These are phyloP conservation scores for Aspergillus carbonarius DNA, from an alignment of 2,329 filamentous ascomycete genomes.

Conservation along the genomic window DNA sequence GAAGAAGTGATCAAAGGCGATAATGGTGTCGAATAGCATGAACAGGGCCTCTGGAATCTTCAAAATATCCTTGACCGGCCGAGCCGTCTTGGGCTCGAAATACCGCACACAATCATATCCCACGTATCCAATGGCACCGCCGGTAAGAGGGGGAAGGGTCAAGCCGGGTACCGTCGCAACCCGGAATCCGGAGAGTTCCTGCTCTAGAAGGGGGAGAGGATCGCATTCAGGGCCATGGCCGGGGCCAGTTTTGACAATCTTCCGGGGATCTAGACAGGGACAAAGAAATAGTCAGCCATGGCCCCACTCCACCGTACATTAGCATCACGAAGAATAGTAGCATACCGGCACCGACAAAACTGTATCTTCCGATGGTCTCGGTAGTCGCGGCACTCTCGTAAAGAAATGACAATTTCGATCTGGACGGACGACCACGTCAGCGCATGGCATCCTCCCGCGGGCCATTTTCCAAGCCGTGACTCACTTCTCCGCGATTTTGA, in stretches of 20 bases:
- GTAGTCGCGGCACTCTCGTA: constrained; percentile 92
- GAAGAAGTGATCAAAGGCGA: constrained; percentile 93
- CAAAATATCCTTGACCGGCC: constrained; percentile 83
- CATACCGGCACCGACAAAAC: constrained; percentile 80
- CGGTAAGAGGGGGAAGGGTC: constrained; percentile 79
- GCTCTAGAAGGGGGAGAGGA: constrained; percentile 77
- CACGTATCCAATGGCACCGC: constrained; percentile 93
- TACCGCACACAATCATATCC: constrained; percentile 97
- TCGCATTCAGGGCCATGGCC: constrained; percentile 83
- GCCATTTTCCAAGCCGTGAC: constrained; percentile 28
- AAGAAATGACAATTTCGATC: constrained; percentile 81
- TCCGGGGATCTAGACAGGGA: constrained; percentile 55
- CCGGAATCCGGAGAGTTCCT: constrained; percentile 73
- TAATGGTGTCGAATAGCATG: constrained; percentile 93
- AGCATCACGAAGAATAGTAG: constrained; percentile 8
- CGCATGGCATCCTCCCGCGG: constrained; percentile 4
- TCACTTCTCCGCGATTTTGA: constrained; percentile 79
- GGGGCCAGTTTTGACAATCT: constrained; percentile 82
- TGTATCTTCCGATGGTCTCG: constrained; percentile 91
- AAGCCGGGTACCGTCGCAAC: constrained; percentile 82
- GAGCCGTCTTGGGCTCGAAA: constrained; percentile 94
- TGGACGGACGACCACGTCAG: constrained; percentile 20
- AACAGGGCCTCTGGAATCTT: constrained; percentile 91
- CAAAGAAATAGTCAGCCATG: constrained; percentile 2
- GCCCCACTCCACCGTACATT: neutral